phyloP scores from a whole-genome alignment of 352 stramenopile genomes.

The Blastocystis sp. region DNA sequence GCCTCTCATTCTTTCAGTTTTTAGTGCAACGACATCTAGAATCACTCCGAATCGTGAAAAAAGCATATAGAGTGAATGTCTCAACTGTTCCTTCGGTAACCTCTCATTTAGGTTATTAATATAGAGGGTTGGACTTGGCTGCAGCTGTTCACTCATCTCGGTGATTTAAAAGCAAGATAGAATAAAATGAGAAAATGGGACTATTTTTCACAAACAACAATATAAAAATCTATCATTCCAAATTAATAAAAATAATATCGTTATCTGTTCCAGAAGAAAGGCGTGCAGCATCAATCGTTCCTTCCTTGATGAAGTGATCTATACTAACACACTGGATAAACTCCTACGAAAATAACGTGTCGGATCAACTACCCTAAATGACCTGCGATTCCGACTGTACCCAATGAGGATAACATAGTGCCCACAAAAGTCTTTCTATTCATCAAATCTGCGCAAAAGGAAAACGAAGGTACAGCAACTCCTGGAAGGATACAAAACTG shows the following conservation, averaged over 20 bases:
- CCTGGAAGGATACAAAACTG: conserved; percentile 4
- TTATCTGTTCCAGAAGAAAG: conserved; percentile 5
- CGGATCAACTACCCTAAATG: conserved; percentile 48
- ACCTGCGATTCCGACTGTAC: conserved; percentile 1
- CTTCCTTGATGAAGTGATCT: conserved; percentile 47
- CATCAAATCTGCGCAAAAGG: neutral
- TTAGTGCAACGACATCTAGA: conserved; percentile 43
- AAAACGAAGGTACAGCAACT: conserved; percentile 21
- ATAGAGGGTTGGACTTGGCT: conserved; percentile 32
- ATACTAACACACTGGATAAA: neutral
- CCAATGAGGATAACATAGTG: conserved; percentile 40
- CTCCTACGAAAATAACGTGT: conserved; percentile 36
- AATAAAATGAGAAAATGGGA: neutral
- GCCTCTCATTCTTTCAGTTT: conserved; percentile 37
- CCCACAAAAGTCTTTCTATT: conserved; percentile 7
- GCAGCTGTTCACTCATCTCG: neutral
- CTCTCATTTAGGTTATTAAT: conserved; percentile 59
- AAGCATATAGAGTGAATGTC: conserved; percentile 22
- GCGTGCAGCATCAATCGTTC: neutral
- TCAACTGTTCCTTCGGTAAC: conserved; percentile 54
- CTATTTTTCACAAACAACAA: neutral
- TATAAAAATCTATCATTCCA: neutral
- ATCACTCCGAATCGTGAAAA: conserved; percentile 54
- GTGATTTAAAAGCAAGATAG: neutral
- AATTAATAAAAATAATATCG: conserved; percentile 55